These are phyloP conservation scores for Penicillium bovifimosum DNA, from an alignment of 495 filamentous ascomycete species.

Conservation along the genomic window DNA sequence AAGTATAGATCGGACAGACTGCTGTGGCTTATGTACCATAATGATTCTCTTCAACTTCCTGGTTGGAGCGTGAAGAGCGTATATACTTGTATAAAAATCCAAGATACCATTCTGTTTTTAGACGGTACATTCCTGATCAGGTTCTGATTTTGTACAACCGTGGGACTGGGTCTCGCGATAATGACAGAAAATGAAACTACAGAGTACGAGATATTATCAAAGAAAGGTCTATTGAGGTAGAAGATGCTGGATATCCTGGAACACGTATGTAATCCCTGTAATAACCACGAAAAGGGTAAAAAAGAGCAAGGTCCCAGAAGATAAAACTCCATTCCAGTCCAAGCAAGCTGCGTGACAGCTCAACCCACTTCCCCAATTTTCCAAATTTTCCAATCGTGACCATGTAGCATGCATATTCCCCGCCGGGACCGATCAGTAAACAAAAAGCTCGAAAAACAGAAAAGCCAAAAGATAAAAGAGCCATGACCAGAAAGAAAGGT, in stretches of 20 bases:
- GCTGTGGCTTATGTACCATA: not conserved
- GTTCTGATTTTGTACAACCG: too few relatives aligned
- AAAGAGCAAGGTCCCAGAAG: not conserved
- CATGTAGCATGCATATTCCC: constrained; percentile 4
- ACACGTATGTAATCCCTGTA: not conserved
- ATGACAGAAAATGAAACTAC: too few relatives aligned
- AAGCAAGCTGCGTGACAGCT: constrained; percentile 3
- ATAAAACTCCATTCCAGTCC: constrained; percentile 4
- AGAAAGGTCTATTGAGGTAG: not conserved
- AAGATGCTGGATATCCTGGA: not conserved
- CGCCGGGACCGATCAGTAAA: constrained; percentile 3
- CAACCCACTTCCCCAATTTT: constrained; percentile 1
- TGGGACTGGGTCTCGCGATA: too few relatives aligned
- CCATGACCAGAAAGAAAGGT: constrained; percentile 1
- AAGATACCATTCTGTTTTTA: constrained; percentile 3
- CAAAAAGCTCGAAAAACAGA: not conserved
- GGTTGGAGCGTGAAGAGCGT: not conserved
- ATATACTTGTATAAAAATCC: not conserved
- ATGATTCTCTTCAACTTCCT: not conserved
- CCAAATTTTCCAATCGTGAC: constrained; percentile 8
- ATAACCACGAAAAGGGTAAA: not conserved
- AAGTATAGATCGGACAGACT: not conserved
- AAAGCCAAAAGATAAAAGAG: not conserved
- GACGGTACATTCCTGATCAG: too few relatives aligned
- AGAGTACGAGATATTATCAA: too few relatives aligned